Base-by-base conservation (phyloP, 2,329 filamentous ascomycete genomes). In the Apiospora malaysiana region DNA sequence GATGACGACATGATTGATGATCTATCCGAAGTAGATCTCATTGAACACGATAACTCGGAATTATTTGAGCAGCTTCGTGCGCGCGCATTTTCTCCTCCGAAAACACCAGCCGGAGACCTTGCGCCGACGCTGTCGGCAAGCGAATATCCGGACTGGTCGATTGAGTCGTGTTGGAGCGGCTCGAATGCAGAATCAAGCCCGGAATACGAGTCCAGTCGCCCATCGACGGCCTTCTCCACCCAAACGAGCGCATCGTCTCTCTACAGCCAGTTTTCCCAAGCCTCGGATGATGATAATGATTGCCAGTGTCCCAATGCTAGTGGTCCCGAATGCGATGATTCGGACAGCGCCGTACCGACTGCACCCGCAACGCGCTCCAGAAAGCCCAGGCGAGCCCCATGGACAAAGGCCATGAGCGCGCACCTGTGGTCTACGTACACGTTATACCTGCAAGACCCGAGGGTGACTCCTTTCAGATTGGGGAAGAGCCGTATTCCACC, bases 341-440 rank as follows among this genome's bases (percentile, higher is more conserved):
- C 68, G 10, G 73, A 72, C 59, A 73, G 74, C 32, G 32, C 56
- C 21, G 21, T 63, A 32, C 32, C 56, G 14, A 32, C 6, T 63
- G 18, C 56, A n/a, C 56, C 56, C 16, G 56, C 27, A 10, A 40
- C 56, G 56, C 56, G 56, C 32, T 63, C 56, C 21, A 63, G 56
- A n/a, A 82, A 82, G 70, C 76, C 80, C 45, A 82, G 87, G 71
- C 89, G 86, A 77, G 87, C 87, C 0, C 86, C 85, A 0, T 92
- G 90, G 90, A 91, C 89, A 5, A 87, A 87, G 72, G 85, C 88
- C 23, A 91, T 92, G 89, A 89, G 85, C 80, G 83, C 87, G 16
- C 90, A 92, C 75, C 80, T 92, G 12, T 92, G 90, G 90, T 85
- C 87, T 6, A 91, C 88, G 0, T 92, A 91, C 76, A 81, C 87